Base-by-base conservation (phyloP, 768 basidiomycete species). In the Suillus paluster region DNA sequence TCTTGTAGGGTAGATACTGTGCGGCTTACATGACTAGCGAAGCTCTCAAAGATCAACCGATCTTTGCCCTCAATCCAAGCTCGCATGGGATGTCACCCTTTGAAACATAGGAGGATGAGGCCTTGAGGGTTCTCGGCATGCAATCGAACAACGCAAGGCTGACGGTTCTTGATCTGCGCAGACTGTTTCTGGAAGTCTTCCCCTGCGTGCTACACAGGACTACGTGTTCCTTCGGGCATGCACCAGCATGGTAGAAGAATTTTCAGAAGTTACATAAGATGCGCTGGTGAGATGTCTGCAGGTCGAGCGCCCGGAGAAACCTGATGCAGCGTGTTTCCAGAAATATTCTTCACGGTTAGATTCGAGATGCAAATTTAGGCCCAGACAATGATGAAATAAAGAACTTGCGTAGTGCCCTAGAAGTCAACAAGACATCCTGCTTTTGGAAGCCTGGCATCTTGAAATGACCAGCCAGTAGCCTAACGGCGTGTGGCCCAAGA, bases 391-490 rank as follows among this genome's bases (percentile, higher is more conserved):
- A 79, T 81, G 57, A 41, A 63, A 4, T 39, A 41, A 44, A 27
- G 25, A 41, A 39, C 64, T 21, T n/a, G 53, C 39, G 25, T 49
- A 45, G 44, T 27, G 19, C n/a, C 38, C 33, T 39, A 33, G 19
- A 23, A 33, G 12, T 79, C 91, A 56, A 95, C 97, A 61, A 4
- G 64, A 97, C 94, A 1, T 44, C 36, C 79, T 48, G 97, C 84
- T 94, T 97, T 60, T 4, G 92, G 88, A 33, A 97, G 76, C 86
- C 41, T 86, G 17, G 71, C 71, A 27, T 83, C 80, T 3, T 76
- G 78, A 59, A 89, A 87, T 0, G 92, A 95, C 97, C 97, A 98
- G 0, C 84, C 94, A 2, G 45, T 23, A 0, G 89, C 92, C 95
- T 95, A 99, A 19, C 97, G 85, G 2, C 90, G 82, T 0, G 97